Base-by-base conservation (phyloP, 2,329 filamentous ascomycete species). In the Cladophialophora immunda region DNA sequence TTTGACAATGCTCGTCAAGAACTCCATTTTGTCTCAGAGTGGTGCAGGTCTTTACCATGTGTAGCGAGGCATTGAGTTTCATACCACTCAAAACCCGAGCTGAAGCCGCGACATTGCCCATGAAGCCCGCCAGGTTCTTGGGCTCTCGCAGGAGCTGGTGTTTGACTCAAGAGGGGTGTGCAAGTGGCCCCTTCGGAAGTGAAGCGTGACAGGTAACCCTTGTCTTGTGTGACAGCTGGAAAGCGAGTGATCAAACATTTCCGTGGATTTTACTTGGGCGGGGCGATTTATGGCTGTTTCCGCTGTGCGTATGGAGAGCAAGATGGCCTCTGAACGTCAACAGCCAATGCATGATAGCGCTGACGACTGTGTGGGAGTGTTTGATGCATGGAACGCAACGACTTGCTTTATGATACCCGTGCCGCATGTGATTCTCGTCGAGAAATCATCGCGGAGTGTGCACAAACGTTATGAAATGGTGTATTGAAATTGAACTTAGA, bases 61-160 rank as follows among this genome's bases (percentile, higher is more conserved):
- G 29, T 4, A 30, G 29, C 25, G 55, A n/a, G 54, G 63, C 19
- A 58, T 66, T 27, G 27, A 25, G 13, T 29, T 36, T 13, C 32
- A 65, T 32, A 30, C 29, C 47, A 19, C 56, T 63, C 57, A 36
- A 25, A 8, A 27, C 25, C 3, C 29, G 36, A 30, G 30, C 54
- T 27, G 62, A 67, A 45, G 64, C 60, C 50, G 53, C 58, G 34
- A 61, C 56, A 25, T 60, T 66, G 56, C 63, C 52, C 8, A 70
- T 69, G 67, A 67, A 30, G 1, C 70, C 30, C 13, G 53, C 32
- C 67, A 73, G 30, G 72, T 72, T 52, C 58, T 72, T 4, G 71
- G 68, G 2, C 32, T 66, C 34, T 65, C 65, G 11, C 50, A 62
- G 17, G 29, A 66, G 45, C 59, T 64, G 19, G 62, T 68, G 36